Evolutionary conservation across 2,329 filamentous ascomycete genomes (phyloP).

Genomic region (Amylocarpus encephaloides): DNA sequence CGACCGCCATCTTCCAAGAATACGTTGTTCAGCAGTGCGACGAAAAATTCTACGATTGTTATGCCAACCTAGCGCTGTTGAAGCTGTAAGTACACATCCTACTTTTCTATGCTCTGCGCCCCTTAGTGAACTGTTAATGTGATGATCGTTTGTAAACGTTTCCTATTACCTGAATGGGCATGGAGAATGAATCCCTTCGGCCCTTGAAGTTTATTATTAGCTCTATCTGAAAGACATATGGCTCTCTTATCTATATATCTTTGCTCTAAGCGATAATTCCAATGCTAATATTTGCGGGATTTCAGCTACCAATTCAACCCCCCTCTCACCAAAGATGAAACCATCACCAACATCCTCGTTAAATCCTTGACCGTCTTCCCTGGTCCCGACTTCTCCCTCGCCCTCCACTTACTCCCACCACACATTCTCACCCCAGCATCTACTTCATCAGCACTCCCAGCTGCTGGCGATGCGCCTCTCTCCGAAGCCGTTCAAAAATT

Average conservation of each 20-base stretch:
- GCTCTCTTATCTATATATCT: constrained; percentile 5
- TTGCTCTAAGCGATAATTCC: not conserved
- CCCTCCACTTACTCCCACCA: constrained; percentile 86
- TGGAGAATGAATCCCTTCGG: constrained; percentile 50
- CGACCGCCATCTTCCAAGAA: constrained; percentile 84
- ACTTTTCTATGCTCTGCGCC: not conserved
- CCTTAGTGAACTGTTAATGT: constrained; percentile 34
- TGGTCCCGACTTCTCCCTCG: constrained; percentile 88
- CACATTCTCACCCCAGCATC: constrained; percentile 61
- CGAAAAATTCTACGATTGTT: constrained; percentile 87
- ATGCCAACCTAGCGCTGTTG: constrained; percentile 89
- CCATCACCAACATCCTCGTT: constrained; percentile 97
- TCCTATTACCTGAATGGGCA: constrained; percentile 90
- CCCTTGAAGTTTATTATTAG: constrained; percentile 67
- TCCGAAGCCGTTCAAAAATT: constrained; percentile 78
- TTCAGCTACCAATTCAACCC: constrained; percentile 98
- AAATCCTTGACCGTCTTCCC: constrained; percentile 98
- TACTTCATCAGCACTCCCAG: constrained; percentile 40
- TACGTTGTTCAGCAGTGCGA: constrained; percentile 96
- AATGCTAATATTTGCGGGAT: constrained; percentile 14
- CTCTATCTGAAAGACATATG: constrained; percentile 59
- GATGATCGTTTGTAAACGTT: constrained; percentile 85
- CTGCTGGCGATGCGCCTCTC: constrained; percentile 59
- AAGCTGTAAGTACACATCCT: constrained; percentile 75
- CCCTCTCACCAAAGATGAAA: constrained; percentile 92